These are phyloP conservation scores for Termitomyces sp. DNA, from an alignment of 768 basidiomycete genomes.

Conservation along the genomic window DNA sequence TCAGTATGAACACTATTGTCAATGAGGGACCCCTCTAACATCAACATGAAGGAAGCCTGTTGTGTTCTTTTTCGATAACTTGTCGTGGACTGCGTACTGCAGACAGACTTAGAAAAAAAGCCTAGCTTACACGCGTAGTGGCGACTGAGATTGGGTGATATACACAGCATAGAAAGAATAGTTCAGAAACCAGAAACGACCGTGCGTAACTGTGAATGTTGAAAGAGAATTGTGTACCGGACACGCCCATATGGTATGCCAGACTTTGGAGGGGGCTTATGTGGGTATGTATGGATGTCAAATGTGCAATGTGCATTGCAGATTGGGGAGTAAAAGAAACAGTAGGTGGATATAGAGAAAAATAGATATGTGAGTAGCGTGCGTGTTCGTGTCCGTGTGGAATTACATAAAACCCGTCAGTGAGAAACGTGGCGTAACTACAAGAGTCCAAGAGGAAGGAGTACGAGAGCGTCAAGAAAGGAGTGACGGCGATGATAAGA, in stretches of 20 bases:
- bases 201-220: neutral
- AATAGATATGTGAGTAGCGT: slow-evolving; percentile 3
- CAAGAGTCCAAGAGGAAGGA: neutral
- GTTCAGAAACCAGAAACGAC: neutral
- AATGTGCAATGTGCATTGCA: neutral
- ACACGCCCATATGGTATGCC: neutral
- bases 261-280: neutral
- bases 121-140: too few species aligned
- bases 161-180: neutral
- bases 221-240: neutral
- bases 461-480: neutral
- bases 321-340: neutral
- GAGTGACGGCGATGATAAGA: neutral
- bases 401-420: neutral
- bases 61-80: too few species aligned
- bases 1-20: neutral
- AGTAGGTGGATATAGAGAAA: neutral
- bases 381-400: neutral
- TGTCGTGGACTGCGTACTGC: too few species aligned
- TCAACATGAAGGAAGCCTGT: too few species aligned
- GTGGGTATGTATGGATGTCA: neutral
- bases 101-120: too few species aligned
- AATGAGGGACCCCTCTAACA: too few species aligned
- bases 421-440: neutral
- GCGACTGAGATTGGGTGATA: too few species aligned